Conservation (phyloP, 164 flowering plant species). For the Liquidambar formosana region DNA sequence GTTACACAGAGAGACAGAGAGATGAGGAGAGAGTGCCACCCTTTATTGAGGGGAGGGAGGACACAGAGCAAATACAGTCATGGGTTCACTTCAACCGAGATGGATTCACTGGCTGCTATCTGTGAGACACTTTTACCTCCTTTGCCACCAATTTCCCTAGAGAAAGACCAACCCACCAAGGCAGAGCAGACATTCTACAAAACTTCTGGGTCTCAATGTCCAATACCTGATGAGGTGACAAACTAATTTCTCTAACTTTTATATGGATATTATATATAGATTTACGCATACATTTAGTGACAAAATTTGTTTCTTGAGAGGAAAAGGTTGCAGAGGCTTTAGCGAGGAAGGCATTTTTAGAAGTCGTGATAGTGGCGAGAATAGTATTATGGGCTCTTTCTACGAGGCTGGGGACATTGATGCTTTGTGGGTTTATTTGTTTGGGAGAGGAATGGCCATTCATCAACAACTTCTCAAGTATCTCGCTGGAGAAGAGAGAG, state of each 20-base stretch:
- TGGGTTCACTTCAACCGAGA: slow-evolving; percentile 61
- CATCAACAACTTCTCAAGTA: slow-evolving; percentile 51
- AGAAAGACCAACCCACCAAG: slow-evolving; percentile 6
- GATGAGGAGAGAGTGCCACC: slow-evolving; percentile 31
- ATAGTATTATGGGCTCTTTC: slow-evolving; percentile 49
- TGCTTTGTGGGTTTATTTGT: slow-evolving; percentile 59
- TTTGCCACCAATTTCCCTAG: slow-evolving; percentile 15
- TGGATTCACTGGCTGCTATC: slow-evolving; percentile 52
- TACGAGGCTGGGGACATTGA: slow-evolving; percentile 61
- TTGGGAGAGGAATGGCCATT: slow-evolving; percentile 57
- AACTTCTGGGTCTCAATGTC: slow-evolving; percentile 49
- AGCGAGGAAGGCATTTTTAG: slow-evolving; percentile 36
- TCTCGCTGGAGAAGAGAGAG: slow-evolving; percentile 59
- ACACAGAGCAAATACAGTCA: slow-evolving; percentile 38
- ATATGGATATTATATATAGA: no score
- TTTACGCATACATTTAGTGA: not conserved
- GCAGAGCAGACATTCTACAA: slow-evolving; percentile 27
- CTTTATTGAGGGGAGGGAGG: slow-evolving; percentile 45
- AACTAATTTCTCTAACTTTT: no score
- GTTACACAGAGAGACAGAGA: slow-evolving; percentile 11
- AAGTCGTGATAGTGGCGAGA: slow-evolving; percentile 37
- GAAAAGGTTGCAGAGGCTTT: slow-evolving; percentile 58
- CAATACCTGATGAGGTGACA: slow-evolving; percentile 59
- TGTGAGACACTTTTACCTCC: slow-evolving; percentile 62
- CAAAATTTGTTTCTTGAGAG: not conserved